Base-by-base conservation (phyloP, 23 red algal species). In the Gracilaria gracilis region DNA sequence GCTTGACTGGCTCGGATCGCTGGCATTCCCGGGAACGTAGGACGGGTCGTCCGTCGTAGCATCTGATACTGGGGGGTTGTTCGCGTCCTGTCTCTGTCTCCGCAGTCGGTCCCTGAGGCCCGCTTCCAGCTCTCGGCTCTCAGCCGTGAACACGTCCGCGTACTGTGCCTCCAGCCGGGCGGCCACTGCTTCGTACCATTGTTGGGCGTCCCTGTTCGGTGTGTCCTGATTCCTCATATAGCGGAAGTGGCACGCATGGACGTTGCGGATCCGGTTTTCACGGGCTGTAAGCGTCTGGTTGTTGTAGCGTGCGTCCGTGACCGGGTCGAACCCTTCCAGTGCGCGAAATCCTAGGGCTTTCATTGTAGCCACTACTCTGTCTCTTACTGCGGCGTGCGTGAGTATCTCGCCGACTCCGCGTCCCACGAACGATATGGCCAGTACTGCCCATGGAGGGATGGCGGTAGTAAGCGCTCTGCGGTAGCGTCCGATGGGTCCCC, bases 261-360 rank as follows among this genome's bases (percentile, higher is more conserved):
- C 66, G 66, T 71, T 71, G 11, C 66, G 66, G 24, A n/a, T 24
- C 2, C 33, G 33, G 28, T 36, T 71, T 3, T 71, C 66, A 8
- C 37, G 28, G 5, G 66, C 37, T 3, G 29, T 36, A 4, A 71
- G 66, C 8, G 4, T 31, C 2, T 31, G 4, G 66, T 71, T 21
- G 9, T 71, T 12, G 66, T 37, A 71, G 24, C 66, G 66, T 12
- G 66, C 3, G 66, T 71, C 66, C 28, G 37, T 71, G 7, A 71
- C 75, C 11, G 75, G 75, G 27, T 80, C 75, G 2, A 57, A 16
- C 4, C 28, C 9, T 6, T 50, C 8, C 4, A 80, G 75, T 9
- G 77, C 0, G 31, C 85, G 19, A 38, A 57, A 88, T 13, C 67
- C 66, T 15, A 88, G 69, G 40, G 54, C 61, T 64, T 71, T 72